phyloP scores from a whole-genome alignment of 192 early-diverging fungal species.

The Coemansia sp. region DNA sequence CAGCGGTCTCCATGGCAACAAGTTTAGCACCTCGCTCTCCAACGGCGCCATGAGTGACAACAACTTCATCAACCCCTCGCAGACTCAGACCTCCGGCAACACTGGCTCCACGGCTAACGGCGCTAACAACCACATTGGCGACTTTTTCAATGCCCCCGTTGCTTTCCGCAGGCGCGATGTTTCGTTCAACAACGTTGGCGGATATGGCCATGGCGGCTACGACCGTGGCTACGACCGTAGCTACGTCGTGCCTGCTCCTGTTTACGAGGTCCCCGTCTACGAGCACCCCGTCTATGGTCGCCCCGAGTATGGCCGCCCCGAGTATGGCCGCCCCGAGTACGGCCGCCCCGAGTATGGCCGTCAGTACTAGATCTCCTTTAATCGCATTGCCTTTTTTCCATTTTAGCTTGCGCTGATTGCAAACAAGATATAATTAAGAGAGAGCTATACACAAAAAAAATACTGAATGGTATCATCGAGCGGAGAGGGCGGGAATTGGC shows the following conservation, averaged over 20 bases:
- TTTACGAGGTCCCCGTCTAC: constrained; percentile 15
- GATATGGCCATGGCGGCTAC: constrained; percentile 2
- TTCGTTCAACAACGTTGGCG: constrained; percentile 28
- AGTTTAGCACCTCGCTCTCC: constrained; percentile 17
- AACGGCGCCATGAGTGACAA: constrained; percentile 28
- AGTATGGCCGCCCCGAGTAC: not conserved
- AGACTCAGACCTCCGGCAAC: constrained; percentile 16
- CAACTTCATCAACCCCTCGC: constrained; percentile 29
- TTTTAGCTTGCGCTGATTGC: not conserved
- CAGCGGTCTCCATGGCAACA: constrained; percentile 21
- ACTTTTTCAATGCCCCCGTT: constrained; percentile 5
- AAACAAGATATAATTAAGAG: not conserved
- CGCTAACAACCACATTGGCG: constrained; percentile 25
- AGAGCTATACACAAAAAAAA: too few species aligned
- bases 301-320: constrained; percentile 1
- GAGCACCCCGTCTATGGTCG: not conserved
- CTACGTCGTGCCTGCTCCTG: constrained; percentile 4
- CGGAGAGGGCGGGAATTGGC: too few species aligned
- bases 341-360: constrained; percentile 3
- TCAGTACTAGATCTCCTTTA: not conserved
- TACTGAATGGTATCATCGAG: too few species aligned
- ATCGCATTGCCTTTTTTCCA: not conserved
- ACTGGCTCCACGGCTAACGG: constrained; percentile 24
- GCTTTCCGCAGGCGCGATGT: constrained; percentile 22
- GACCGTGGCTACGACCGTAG: constrained; percentile 5